Evolutionary conservation across 805 yeast species (phyloP).

Genomic region (Metschnikowia sp.): DNA sequence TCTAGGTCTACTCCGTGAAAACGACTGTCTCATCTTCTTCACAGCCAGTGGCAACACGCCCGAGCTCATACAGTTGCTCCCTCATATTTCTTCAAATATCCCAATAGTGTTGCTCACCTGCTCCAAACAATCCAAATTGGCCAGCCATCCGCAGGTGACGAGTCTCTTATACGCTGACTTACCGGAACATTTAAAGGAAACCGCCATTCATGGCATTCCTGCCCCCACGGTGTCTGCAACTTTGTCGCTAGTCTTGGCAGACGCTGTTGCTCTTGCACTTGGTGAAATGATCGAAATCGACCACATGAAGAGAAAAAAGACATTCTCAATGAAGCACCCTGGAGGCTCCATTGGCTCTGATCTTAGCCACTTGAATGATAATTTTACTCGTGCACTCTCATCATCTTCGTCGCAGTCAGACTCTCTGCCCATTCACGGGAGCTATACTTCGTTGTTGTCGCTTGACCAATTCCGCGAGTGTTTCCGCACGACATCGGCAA

Average conservation of each 20-base stretch:
- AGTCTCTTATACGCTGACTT: conserved; percentile 61
- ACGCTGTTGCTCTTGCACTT: conserved; percentile 72
- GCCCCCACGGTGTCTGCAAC: conserved; percentile 90
- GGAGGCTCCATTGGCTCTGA: conserved; percentile 83
- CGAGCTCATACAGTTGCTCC: conserved; percentile 58
- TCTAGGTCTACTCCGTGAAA: conserved; percentile 63
- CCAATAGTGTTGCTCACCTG: conserved; percentile 67
- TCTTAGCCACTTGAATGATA: conserved; percentile 34
- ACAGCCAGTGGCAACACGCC: conserved; percentile 84
- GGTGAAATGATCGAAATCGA: conserved; percentile 65
- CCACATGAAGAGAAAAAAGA: conserved; percentile 45
- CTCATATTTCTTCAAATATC: conserved; percentile 51
- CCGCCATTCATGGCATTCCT: conserved; percentile 67
- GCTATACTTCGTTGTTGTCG: conserved; percentile 18
- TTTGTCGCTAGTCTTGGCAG: conserved; percentile 69
- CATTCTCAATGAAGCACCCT: conserved; percentile 76
- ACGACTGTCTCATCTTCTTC: conserved; percentile 60
- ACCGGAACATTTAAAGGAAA: conserved; percentile 57
- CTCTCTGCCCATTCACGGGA: conserved; percentile 8
- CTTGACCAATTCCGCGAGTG: conserved; percentile 14
- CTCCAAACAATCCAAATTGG: conserved; percentile 51
- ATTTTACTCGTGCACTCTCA: conserved; percentile 12
- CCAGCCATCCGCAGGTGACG: conserved; percentile 46
- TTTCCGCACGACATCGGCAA: conserved; percentile 1
- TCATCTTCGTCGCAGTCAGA: conserved; percentile 4